phyloP scores from a whole-genome alignment of 257 asterid genomes.

The Solanum peruvianum region DNA sequence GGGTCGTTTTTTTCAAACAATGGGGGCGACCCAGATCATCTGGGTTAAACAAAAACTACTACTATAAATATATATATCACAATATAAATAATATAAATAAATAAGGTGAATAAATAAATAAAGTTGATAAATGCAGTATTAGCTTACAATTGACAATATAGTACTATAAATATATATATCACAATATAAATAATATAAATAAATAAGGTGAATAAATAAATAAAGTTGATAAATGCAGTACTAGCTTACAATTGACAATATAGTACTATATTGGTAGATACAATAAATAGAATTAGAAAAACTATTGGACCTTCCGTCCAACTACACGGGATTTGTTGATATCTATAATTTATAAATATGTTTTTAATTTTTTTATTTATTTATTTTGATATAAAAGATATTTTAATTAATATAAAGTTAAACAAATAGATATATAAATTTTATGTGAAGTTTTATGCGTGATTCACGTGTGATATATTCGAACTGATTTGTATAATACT shows the following conservation, averaged over 20 bases:
- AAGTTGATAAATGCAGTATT: not conserved
- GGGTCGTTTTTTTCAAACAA: not conserved
- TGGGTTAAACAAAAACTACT: not conserved
- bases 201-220: not conserved
- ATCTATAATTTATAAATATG: too few species aligned
- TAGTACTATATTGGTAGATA: not conserved
- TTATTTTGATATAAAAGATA: too few species aligned
- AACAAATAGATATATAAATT: too few species aligned
- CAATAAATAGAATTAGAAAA: not conserved
- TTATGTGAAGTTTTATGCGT: not conserved
- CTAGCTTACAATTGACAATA: not conserved
- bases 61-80: not conserved
- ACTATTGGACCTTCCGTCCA: not conserved
- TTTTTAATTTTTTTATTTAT: too few species aligned
- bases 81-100: not conserved
- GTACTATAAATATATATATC: not conserved
- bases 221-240: not conserved
- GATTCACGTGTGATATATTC: not conserved
- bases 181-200: not conserved
- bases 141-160: not conserved
- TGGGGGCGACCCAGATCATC: not conserved
- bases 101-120: not conserved
- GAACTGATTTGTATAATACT: not conserved
- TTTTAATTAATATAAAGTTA: too few species aligned
- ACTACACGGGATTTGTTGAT: not conserved